Conservation (phyloP, 108 stramenopile species). For the Conticribra guillardii region DNA sequence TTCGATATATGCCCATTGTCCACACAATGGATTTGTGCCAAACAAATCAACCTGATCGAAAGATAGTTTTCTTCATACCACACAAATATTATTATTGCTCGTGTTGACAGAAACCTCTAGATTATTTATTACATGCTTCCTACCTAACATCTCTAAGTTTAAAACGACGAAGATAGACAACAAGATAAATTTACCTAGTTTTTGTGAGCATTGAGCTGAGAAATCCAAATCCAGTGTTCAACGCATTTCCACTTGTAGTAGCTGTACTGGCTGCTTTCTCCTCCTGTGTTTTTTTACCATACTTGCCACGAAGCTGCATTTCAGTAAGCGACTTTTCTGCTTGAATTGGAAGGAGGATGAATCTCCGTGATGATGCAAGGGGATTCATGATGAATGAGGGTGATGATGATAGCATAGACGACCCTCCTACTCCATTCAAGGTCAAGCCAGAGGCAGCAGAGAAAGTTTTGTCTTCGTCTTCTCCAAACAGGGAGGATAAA, state of each 20-base stretch:
- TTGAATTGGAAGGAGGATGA: slow-evolving; percentile 81
- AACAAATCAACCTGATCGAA: no score
- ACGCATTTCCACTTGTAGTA: slow-evolving; percentile 60
- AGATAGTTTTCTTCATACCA: no score
- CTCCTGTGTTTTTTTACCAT: slow-evolving; percentile 54
- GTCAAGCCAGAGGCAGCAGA: slow-evolving; percentile 22
- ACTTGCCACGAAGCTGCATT: slow-evolving; percentile 76
- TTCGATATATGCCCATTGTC: no score
- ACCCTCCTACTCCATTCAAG: slow-evolving; percentile 21
- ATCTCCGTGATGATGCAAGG: slow-evolving; percentile 76
- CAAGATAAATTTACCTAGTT: slow-evolving; percentile 63
- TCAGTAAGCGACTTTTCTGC: slow-evolving; percentile 84
- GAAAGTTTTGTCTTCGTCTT: slow-evolving; percentile 34
- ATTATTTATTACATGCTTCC: no score
- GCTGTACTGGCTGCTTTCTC: slow-evolving; percentile 48
- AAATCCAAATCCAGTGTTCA: slow-evolving; percentile 76
- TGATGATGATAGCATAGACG: slow-evolving; percentile 35
- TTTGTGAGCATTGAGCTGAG: slow-evolving; percentile 84
- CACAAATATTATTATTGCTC: no score
- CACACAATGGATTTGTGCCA: no score
- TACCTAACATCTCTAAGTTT: no score
- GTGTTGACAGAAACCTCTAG: no score
- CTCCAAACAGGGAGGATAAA: slow-evolving; percentile 76
- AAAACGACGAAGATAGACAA: no score
- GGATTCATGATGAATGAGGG: slow-evolving; percentile 67